These are phyloP conservation scores for Rhodotorula sp. DNA, from an alignment of 1,284 basidiomycete genomes.

Conservation along the genomic window DNA sequence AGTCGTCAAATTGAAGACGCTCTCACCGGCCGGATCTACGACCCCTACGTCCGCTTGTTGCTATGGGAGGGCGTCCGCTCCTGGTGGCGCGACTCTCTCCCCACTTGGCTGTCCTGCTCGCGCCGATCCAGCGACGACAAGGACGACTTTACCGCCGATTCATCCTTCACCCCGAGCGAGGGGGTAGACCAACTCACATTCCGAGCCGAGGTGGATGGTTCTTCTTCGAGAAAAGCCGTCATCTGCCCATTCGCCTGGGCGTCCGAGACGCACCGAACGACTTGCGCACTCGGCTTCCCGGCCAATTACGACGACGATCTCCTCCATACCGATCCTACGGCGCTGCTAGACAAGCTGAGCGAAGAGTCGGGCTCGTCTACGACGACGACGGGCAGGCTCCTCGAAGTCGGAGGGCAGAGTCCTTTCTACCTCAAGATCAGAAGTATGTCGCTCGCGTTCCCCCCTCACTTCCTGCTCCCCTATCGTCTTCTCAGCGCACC, in stretches of 20 bases:
- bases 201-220: not conserved
- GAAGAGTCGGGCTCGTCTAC: not conserved
- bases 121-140: not conserved
- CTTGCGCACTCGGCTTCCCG: conserved; percentile 44
- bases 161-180: not conserved
- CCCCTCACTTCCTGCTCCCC: not conserved
- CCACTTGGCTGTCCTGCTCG: conserved; percentile 45
- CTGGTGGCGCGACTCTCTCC: conserved; percentile 44
- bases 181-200: not conserved
- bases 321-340: not conserved
- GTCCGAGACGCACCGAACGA: conserved; percentile 36
- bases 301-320: conserved; percentile 20
- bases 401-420: conserved; percentile 44
- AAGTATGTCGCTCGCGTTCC: conserved; percentile 23
- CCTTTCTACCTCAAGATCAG: conserved; percentile 41
- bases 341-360: not conserved
- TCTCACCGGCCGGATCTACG: conserved; percentile 39
- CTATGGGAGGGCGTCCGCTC: conserved; percentile 48
- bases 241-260: conserved; percentile 48
- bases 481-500: not conserved
- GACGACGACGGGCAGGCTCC: conserved; percentile 4
- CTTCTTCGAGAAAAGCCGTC: not conserved
- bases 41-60: conserved; percentile 50
- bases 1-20: conserved; percentile 47
- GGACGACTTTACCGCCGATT: not conserved